Evolutionary conservation across 1,284 basidiomycete genomes (phyloP), one percentile per base, ranked within the genome.

Genomic region (Cutaneotrichosporon cavernicola): DNA sequence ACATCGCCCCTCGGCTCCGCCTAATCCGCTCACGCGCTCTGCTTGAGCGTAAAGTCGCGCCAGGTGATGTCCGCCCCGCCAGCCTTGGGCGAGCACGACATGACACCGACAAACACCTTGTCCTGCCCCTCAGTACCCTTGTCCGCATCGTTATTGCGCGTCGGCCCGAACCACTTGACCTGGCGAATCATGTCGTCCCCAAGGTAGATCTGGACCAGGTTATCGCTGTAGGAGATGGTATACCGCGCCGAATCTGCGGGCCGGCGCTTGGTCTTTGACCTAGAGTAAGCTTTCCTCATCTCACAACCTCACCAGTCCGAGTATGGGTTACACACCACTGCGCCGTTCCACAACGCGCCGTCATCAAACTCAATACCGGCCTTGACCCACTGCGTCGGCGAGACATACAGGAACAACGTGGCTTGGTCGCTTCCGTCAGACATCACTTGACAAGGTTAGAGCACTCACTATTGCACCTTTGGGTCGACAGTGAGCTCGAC

Each of bases 141-240:
- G 32, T 26, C 50, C 13, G 65, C 65, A 30, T 58, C 36, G 22
- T 43, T n/a, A 13, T 51, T 14, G 0, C 4, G 10, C 5, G 60
- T 58, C 14, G 62, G 62, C 30, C 69, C 70, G 49, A 76, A 76
- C 47, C 65, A 67, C 52, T 68, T 70, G 32, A 72, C 71, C 63
- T 76, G 65, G 18, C 74, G 67, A 38, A 76, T 71, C 71, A 74
- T 72, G 31, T 69, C 65, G 40, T 70, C 67, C 47, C 70, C 72
- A 9, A 71, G 69, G 66, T 65, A 76, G 1, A 76, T 58, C 13
- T 67, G 47, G 16, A 61, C 52, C 46, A 56, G 49, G 49, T 64
- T 51, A 10, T 51, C 55, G 11, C 62, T 50, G 55, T 63, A 61
- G 2, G 68, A 61, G 31, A 74, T 64, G 10, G 70, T 70, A 65